These are phyloP conservation scores for Colletotrichum tabaci DNA, from an alignment of 2,329 filamentous ascomycete species.

Conservation along the genomic window DNA sequence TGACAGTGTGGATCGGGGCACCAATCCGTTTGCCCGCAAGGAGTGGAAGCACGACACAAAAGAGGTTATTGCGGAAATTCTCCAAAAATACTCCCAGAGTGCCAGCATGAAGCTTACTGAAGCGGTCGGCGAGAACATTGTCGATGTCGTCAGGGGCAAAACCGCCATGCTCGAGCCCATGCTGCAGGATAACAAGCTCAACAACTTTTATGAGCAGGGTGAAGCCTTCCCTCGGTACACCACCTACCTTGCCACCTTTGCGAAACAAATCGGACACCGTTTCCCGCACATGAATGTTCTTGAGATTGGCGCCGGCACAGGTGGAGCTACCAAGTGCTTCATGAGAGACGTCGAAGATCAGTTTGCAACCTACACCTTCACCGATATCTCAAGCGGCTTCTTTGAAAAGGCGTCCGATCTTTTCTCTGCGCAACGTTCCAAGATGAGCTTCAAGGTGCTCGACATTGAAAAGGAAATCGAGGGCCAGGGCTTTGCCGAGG, in stretches of 20 bases:
- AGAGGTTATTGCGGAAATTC: no score
- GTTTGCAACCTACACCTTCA: slow-evolving; percentile 53
- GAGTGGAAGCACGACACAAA: no score
- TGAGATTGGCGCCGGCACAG: slow-evolving; percentile 4
- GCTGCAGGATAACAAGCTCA: slow-evolving; percentile 51
- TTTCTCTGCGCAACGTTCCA: not conserved
- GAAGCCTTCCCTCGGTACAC: slow-evolving; percentile 48
- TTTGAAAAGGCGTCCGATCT: no score
- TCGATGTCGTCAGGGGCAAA: slow-evolving; percentile 51
- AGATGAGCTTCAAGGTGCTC: slow-evolving; percentile 15
- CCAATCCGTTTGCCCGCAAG: no score
- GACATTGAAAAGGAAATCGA: no score
- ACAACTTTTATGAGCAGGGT: slow-evolving; percentile 36
- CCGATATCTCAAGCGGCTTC: not conserved
- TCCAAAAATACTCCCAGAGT: no score
- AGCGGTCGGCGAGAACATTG: slow-evolving; percentile 41
- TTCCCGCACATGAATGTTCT: not conserved
- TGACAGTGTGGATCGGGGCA: no score
- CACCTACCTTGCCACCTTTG: not conserved
- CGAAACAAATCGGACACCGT: not conserved
- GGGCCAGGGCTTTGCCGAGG: not conserved
- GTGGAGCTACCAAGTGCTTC: slow-evolving; percentile 3
- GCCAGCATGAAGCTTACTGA: no score
- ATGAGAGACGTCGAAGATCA: slow-evolving; percentile 49
- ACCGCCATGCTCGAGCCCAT: slow-evolving; percentile 55